These are phyloP conservation scores for Ceratobasidium sp. DNA, from an alignment of 1,284 basidiomycete genomes.

Conservation along the genomic window DNA sequence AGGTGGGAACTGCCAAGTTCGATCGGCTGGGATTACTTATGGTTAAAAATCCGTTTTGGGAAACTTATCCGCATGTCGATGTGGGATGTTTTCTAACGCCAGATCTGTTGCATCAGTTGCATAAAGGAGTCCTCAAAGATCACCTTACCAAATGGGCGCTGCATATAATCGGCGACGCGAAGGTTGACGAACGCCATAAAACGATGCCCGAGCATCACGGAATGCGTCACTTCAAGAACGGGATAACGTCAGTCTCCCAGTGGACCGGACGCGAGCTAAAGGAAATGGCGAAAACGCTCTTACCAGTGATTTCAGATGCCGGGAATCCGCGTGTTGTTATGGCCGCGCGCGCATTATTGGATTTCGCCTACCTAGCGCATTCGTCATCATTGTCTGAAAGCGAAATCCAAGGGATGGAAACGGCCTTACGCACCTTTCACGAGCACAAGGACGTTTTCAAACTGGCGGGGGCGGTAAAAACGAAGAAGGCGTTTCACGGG, in stretches of 20 bases:
- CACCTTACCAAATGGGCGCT: slow-evolving; percentile 51
- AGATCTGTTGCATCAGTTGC: slow-evolving; percentile 57
- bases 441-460: slow-evolving; percentile 57
- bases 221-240: slow-evolving; percentile 7
- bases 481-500: slow-evolving; percentile 54
- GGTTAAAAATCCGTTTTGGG: slow-evolving; percentile 54
- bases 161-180: slow-evolving; percentile 11
- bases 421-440: slow-evolving; percentile 56
- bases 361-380: slow-evolving; percentile 56
- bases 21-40: slow-evolving; percentile 14
- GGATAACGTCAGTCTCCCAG: slow-evolving; percentile 52
- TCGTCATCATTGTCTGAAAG: slow-evolving; percentile 52
- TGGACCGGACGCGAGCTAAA: slow-evolving; percentile 55
- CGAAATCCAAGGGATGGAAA: slow-evolving; percentile 54
- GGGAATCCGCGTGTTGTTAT: slow-evolving; percentile 38
- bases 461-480: slow-evolving; percentile 52
- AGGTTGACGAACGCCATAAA: slow-evolving; percentile 38
- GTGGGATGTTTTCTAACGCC: slow-evolving; percentile 53
- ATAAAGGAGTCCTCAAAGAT: slow-evolving; percentile 57
- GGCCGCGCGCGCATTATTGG: slow-evolving; percentile 54
- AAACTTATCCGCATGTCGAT: slow-evolving; percentile 51
- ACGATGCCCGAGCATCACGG: too few relatives aligned
- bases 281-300: slow-evolving; percentile 50
- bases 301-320: slow-evolving; percentile 53
- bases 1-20: not conserved